Conservation (phyloP, 257 asterid genomes). For the Penstemon davidsonii region DNA sequence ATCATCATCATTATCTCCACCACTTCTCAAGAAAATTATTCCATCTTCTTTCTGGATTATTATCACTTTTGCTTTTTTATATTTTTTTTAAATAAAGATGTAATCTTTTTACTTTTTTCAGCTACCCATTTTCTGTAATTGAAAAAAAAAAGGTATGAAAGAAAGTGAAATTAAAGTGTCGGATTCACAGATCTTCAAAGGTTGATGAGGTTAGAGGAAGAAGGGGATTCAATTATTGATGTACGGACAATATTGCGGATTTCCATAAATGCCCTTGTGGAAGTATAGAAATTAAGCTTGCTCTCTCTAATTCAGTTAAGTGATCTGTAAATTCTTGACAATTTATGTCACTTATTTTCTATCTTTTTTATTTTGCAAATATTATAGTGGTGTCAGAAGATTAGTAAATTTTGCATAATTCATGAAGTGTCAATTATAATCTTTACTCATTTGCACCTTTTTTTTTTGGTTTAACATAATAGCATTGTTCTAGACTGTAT, state of each 20-base stretch:
- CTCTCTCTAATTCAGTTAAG: constrained; percentile 29
- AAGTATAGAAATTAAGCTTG: not conserved
- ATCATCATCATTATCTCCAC: constrained; percentile 31
- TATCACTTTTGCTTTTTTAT: constrained; percentile 21
- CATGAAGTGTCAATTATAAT: constrained; percentile 11
- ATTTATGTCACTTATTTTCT: constrained; percentile 22
- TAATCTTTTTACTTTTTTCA: constrained; percentile 8
- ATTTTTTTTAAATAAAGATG: not conserved
- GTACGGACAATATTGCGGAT: constrained; percentile 2
- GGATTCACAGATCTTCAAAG: constrained; percentile 60
- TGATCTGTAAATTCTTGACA: constrained; percentile 51
- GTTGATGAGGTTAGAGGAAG: constrained; percentile 19
- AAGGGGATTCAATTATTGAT: constrained; percentile 19
- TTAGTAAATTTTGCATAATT: constrained; percentile 22
- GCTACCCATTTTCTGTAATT: not conserved
- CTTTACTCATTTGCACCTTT: not conserved
- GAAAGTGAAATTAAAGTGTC: constrained; percentile 44
- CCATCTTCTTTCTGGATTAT: constrained; percentile 27
- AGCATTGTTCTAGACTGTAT: not conserved
- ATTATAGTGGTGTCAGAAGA: constrained; percentile 30
- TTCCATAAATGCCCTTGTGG: constrained; percentile 27
- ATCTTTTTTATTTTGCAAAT: constrained; percentile 11
- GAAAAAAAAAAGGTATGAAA: not conserved
- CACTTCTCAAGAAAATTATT: constrained; percentile 26
- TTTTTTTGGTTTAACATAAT: not conserved